phyloP scores from a whole-genome alignment of 2,329 filamentous ascomycete species.

The Bertia moriformis region DNA sequence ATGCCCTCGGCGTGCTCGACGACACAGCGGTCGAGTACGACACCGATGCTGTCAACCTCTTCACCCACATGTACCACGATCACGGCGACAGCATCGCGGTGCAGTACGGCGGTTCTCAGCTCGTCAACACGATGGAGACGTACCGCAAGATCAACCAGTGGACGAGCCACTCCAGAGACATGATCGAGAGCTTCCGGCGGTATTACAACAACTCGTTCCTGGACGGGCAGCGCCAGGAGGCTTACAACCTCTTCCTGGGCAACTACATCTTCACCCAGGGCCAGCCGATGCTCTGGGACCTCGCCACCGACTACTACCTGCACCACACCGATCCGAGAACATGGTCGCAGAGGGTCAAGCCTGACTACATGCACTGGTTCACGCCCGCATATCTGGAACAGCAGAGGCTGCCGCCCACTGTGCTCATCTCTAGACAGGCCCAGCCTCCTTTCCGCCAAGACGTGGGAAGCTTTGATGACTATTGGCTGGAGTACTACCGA shows the following conservation, averaged over 20 bases:
- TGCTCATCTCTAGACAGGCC: too few species aligned
- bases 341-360: constrained; percentile 46
- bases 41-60: constrained; percentile 87
- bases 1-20: constrained; percentile 76
- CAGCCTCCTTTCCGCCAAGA: constrained; percentile 14
- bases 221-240: constrained; percentile 93
- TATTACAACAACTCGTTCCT: constrained; percentile 99
- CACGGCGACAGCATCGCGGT: constrained; percentile 96
- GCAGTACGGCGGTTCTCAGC: constrained; percentile 90
- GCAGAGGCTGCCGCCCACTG: constrained; percentile 36
- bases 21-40: constrained; percentile 76
- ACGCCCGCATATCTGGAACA: constrained; percentile 58
- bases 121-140: constrained; percentile 98
- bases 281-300: constrained; percentile 92
- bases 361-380: constrained; percentile 82
- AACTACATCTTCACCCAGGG: constrained; percentile 83
- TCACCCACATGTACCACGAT: constrained; percentile 96
- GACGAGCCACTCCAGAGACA: constrained; percentile 92
- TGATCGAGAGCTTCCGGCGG: constrained; percentile 97
- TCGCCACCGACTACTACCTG: constrained; percentile 87
- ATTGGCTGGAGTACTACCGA: constrained; percentile 94
- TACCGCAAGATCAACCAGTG: constrained; percentile 98
- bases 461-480: constrained; percentile 63
- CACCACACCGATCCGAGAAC: constrained; percentile 73
- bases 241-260: constrained; percentile 91